Base-by-base conservation (phyloP, 2,329 filamentous ascomycete genomes). In the Phialocephala subalpina region DNA sequence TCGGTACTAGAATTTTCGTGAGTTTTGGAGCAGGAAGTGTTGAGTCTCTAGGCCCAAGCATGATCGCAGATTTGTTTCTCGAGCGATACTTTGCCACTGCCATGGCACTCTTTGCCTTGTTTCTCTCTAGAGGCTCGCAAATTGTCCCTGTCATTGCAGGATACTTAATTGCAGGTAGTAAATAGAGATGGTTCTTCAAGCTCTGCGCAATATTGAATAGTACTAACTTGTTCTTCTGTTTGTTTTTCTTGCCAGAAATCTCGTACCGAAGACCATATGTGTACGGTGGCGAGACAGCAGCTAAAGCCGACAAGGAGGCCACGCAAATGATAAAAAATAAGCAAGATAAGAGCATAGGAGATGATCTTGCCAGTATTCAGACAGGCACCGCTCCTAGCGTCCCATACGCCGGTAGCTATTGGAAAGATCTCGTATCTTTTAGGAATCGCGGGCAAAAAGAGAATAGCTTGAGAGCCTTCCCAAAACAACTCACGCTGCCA, bases 181-280 rank as follows among this genome's bases (percentile, higher is more conserved):
- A 78, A n/a, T 79, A 77, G 78, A 69, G 78, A 16, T 80, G 77
- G 77, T 78, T 77, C 62, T 79, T 78, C 66, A 77, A 76, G 35
- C 70, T 79, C 22, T 76, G 74, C 55, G 64, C 74, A 5, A 79
- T 79, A 40, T 64, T 79, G 16, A 73, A 67, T 16, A 74, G 69
- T 1, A 66, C 72, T n/a, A 78, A 79, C 64, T 59, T 78, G 3
- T 62, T 76, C 35, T 29, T 60, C 8, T 73, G 73, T 8, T 70
- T 79, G 18, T 73, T 78, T 63, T 66, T 78, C n/a, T 68, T 78
- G 7, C 78, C 77, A 1, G 78, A 79, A 60, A 79, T 77, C 2
- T 72, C 71, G 25, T 79, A 76, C 47, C 62, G 70, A 22, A 67
- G 72, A 38, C 58, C 58, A 47, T 68, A 61, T n/a, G 29, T 75